phyloP scores from a whole-genome alignment of 1,139 yeast genomes.

The Yamadazyma triangularis region DNA sequence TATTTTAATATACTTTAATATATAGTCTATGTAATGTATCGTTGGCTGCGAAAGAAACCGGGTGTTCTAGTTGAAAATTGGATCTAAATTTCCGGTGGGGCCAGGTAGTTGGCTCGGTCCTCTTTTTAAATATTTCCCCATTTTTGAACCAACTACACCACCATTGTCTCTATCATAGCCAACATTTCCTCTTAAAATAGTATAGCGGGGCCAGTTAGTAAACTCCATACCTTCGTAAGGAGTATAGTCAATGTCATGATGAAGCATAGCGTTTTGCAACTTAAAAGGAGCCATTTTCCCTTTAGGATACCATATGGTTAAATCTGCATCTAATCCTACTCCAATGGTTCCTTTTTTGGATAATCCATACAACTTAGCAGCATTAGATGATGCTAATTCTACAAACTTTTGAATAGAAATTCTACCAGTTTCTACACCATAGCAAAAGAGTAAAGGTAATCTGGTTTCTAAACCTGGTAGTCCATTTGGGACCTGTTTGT shows the following conservation, averaged over 20 bases:
- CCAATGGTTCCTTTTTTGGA: slow-evolving; percentile 31
- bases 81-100: slow-evolving; percentile 7
- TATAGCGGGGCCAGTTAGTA: slow-evolving; percentile 44
- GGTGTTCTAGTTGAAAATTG: slow-evolving; percentile 6
- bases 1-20: too few species aligned
- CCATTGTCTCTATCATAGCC: slow-evolving; percentile 31
- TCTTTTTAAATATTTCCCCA: slow-evolving; percentile 23
- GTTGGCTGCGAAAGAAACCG: too few species aligned
- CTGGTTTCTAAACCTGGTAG: slow-evolving; percentile 46
- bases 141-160: slow-evolving; percentile 15
- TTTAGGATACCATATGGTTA: slow-evolving; percentile 41
- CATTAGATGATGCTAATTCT: slow-evolving; percentile 37
- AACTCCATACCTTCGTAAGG: slow-evolving; percentile 41
- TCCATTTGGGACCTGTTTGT: slow-evolving; percentile 39
- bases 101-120: slow-evolving; percentile 17
- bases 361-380: slow-evolving; percentile 40
- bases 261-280: slow-evolving; percentile 29
- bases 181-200: slow-evolving; percentile 33
- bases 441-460: slow-evolving; percentile 35
- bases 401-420: slow-evolving; percentile 39
- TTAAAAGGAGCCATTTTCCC: slow-evolving; percentile 19
- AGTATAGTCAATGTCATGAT: slow-evolving; percentile 42
- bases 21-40: slow-evolving; percentile 1
- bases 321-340: slow-evolving; percentile 41
- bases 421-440: slow-evolving; percentile 37